These are phyloP conservation scores for Echites panduratus DNA, from an alignment of 257 asterid genomes.

Conservation along the genomic window DNA sequence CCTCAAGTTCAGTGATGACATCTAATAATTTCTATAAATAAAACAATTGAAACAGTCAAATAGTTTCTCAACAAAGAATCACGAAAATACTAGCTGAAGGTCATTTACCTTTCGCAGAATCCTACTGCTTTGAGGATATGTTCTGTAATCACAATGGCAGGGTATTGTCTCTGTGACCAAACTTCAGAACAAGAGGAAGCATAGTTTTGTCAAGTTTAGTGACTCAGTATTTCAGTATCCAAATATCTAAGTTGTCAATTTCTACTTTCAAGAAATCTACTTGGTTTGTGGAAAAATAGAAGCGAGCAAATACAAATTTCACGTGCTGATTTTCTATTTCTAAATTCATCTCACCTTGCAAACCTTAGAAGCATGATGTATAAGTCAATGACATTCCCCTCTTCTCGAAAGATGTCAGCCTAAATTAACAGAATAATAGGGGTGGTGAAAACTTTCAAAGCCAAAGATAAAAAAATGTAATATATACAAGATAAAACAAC, in stretches of 20 bases:
- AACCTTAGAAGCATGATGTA: slow-evolving; percentile 90
- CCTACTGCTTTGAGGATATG: slow-evolving; percentile 52
- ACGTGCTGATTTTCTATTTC: neutral
- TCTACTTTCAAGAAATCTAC: slow-evolving; percentile 1
- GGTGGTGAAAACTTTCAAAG: slow-evolving; percentile 12
- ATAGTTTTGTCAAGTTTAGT: slow-evolving; percentile 20
- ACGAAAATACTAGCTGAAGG: slow-evolving; percentile 10
- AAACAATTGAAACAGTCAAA: slow-evolving; percentile 11
- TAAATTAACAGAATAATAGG: slow-evolving; percentile 27
- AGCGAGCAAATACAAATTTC: neutral
- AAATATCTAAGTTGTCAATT: slow-evolving; percentile 7
- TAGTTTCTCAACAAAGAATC: neutral
- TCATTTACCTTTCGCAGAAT: slow-evolving; percentile 48
- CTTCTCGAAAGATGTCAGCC: slow-evolving; percentile 92
- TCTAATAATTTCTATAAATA: slow-evolving; percentile 46
- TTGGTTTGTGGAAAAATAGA: neutral
- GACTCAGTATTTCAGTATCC: slow-evolving; percentile 16
- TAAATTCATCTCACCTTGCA: slow-evolving; percentile 59
- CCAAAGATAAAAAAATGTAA: neutral
- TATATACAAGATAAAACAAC: neutral
- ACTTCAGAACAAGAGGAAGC: slow-evolving; percentile 43
- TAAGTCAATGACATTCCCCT: slow-evolving; percentile 69
- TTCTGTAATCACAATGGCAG: slow-evolving; percentile 70
- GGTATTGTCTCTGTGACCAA: slow-evolving; percentile 96
- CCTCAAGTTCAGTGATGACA: slow-evolving; percentile 81